Evolutionary conservation across 2,329 filamentous ascomycete species (phyloP).

Genomic region (Tolypocladium album): DNA sequence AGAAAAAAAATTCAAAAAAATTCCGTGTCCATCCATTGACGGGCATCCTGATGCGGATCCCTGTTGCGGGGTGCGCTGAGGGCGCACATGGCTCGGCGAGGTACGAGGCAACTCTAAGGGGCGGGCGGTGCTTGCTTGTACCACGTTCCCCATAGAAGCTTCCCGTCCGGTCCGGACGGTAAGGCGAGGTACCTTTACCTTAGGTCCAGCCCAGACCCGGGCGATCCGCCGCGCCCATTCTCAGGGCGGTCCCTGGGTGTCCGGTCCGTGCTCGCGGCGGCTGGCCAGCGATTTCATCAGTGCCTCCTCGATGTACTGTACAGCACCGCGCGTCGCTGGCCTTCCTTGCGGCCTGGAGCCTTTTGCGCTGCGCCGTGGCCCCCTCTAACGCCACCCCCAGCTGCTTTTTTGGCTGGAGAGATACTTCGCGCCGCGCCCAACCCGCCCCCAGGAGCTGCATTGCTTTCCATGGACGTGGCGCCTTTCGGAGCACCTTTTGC

Average conservation of each 20-base stretch:
- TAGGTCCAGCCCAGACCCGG: not conserved
- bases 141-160: not conserved
- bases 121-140: not conserved
- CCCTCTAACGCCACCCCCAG: not conserved
- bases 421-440: not conserved
- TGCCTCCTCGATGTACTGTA: not conserved
- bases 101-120: not conserved
- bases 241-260: not conserved
- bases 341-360: no score
- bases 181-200: not conserved
- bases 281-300: not conserved
- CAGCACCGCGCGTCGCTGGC: no score
- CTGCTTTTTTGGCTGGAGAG: not conserved
- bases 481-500: not conserved
- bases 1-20: not conserved
- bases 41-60: constrained; percentile 11
- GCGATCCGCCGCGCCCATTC: not conserved
- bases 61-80: constrained; percentile 1
- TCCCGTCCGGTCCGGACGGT: not conserved
- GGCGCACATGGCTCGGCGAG: not conserved
- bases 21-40: not conserved
- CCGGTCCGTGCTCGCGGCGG: not conserved
- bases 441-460: not conserved
- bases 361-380: not conserved
- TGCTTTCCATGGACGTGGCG: not conserved